phyloP scores from a whole-genome alignment of 306 rosid genomes.

The Medicago lupulina region DNA sequence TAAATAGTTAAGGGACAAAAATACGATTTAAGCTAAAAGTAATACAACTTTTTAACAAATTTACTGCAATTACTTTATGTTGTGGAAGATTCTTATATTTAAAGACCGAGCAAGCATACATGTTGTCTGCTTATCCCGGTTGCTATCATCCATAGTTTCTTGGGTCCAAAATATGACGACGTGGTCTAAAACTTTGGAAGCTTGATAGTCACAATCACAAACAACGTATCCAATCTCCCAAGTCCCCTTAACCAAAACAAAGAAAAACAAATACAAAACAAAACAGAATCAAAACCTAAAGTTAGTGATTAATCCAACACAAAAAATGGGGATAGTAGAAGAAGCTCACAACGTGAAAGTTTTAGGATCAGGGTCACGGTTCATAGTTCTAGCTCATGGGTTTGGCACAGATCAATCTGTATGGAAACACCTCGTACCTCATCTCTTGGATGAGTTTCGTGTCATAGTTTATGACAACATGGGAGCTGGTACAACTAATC shows the following conservation, averaged over 20 bases:
- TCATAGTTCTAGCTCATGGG: conserved; percentile 53
- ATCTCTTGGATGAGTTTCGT: conserved; percentile 48
- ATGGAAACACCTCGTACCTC: conserved; percentile 58
- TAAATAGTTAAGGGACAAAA: too few species aligned
- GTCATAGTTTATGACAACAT: conserved; percentile 54
- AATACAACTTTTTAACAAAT: too few species aligned
- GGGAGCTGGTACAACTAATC: conserved; percentile 58
- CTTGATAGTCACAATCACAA: not conserved
- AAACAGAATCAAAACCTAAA: not conserved
- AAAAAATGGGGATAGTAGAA: conserved; percentile 49
- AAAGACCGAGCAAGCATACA: not conserved
- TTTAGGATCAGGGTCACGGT: conserved; percentile 45
- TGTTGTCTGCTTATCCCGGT: not conserved
- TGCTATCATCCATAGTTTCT: not conserved
- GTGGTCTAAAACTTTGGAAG: not conserved
- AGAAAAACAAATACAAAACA: not conserved
- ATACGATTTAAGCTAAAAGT: too few species aligned
- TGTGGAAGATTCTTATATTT: too few species aligned
- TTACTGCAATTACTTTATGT: too few species aligned
- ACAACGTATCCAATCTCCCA: not conserved
- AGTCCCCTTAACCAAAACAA: not conserved
- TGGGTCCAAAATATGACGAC: not conserved
- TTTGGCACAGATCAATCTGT: conserved; percentile 56
- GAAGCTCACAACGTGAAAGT: conserved; percentile 55
- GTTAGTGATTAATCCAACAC: not conserved